Conservation (phyloP, 148 eudicot genomes). For the Rhododendron ovatum region DNA sequence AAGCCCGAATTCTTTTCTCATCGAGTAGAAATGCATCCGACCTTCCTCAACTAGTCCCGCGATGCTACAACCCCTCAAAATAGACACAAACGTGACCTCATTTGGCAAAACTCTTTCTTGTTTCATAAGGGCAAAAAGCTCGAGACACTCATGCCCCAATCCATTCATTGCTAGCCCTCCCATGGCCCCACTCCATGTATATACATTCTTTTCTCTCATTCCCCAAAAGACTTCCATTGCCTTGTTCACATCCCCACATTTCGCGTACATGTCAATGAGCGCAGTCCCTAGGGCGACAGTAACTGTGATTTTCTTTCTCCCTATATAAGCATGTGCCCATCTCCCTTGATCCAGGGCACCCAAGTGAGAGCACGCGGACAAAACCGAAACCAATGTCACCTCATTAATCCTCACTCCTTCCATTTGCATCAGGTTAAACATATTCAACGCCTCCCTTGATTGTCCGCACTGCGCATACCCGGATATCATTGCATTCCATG, state of each 20-base stretch:
- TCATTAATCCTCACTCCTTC: conserved; percentile 5
- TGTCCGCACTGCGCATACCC: conserved; percentile 6
- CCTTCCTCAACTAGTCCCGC: conserved; percentile 13
- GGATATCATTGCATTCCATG: conserved; percentile 4
- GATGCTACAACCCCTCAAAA: conserved; percentile 14
- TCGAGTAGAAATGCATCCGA: not conserved
- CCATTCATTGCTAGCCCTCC: conserved; percentile 13
- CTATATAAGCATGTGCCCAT: conserved; percentile 10
- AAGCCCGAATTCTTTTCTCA: not conserved
- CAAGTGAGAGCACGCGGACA: conserved; percentile 5
- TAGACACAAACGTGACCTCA: conserved; percentile 9
- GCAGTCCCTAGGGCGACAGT: conserved; percentile 5
- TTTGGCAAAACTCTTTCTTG: conserved; percentile 9
- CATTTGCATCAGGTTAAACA: conserved; percentile 6
- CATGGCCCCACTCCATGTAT: conserved; percentile 11
- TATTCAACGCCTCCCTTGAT: not conserved
- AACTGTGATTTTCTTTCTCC: not conserved
- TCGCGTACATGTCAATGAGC: conserved; percentile 9
- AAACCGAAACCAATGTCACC: conserved; percentile 5
- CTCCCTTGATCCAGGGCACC: conserved; percentile 10
- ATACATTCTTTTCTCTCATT: conserved; percentile 6
- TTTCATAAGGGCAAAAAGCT: conserved; percentile 12
- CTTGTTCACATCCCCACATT: conserved; percentile 7
- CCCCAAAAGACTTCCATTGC: conserved; percentile 12
- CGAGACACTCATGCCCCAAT: not conserved